Evolutionary conservation across 805 yeast species (phyloP), one percentile per base, ranked within the genome.

Genomic region (Tetrapisispora taiwanensis): DNA sequence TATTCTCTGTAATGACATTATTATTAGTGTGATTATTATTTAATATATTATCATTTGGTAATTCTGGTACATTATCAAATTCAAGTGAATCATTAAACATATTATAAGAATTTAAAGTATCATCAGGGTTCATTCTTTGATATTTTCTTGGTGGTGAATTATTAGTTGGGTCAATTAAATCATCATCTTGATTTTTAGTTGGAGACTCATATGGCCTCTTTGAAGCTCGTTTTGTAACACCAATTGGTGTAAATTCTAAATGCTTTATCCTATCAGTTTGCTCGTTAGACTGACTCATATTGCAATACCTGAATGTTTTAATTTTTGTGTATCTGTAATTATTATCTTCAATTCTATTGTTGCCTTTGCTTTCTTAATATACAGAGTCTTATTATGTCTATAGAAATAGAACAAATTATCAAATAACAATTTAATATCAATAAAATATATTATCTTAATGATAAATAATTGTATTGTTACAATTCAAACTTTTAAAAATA

Each of bases 201-300:
- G 36, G 38, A 2, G 37, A 30, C 9, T 38, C 44, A 20, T 30
- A 22, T 22, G 34, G 48, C 32, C 40, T 40, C 39, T 30, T 42
- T 17, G 17, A 26, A 30, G 33, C 44, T 12, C 50, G 54, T 40
- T 55, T 54, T 19, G 51, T 39, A 28, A 54, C 61, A 3, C 74
- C 74, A 39, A 70, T 66, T 0, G 75, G 75, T 1, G 73, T 70
- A 46, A 70, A 70, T 48, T 69, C 72, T 20, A 63, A 50, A 24
- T 18, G 2, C 13, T 35, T 30, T 20, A 41, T 13, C 13, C 28
- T 26, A 3, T 28, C 28, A 7, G 18, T 20, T 3, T 28, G 30
- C 7, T 41, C 39, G 15, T 24, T 36, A 20, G 35, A 28, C 14
- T 35, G 34, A 22, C 24, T 36, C 44, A 41, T 41, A 3, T 20